Percentiles rank a stretch among this genome's conserved stretches.
Evolutionary conservation across 495 filamentous ascomycete species (phyloP).

Genomic region (Penicillium maclennaniae): DNA sequence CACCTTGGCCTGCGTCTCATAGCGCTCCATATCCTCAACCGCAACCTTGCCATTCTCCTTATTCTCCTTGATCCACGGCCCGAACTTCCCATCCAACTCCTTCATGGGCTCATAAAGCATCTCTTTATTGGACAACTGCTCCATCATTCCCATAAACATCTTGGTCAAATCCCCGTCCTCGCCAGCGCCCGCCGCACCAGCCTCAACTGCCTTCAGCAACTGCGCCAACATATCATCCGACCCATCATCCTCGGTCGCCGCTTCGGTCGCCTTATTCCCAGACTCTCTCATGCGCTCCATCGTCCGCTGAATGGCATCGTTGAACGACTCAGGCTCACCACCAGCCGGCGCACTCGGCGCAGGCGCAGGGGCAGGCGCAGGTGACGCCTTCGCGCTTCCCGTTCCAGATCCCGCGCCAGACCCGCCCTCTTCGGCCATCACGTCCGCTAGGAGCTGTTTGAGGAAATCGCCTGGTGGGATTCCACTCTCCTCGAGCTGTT

Average conservation of each 20-base stretch:
- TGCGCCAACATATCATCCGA: slow-evolving; percentile 78
- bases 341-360: slow-evolving; percentile 9
- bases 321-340: slow-evolving; percentile 59
- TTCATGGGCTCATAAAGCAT: slow-evolving; percentile 99
- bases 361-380: slow-evolving; percentile 14
- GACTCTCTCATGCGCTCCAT: slow-evolving; percentile 93
- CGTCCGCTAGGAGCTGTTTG: slow-evolving; percentile 72
- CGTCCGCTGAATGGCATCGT: slow-evolving; percentile 82
- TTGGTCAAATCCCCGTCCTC: slow-evolving; percentile 85
- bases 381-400: slow-evolving; percentile 6
- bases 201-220: slow-evolving; percentile 74
- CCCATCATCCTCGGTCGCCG: slow-evolving; percentile 59
- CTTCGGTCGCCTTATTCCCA: slow-evolving; percentile 74
- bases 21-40: slow-evolving; percentile 70
- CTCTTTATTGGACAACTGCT: slow-evolving; percentile 96
- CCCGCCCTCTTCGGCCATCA: slow-evolving; percentile 70
- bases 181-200: slow-evolving; percentile 56
- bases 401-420: not conserved
- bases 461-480: slow-evolving; percentile 72
- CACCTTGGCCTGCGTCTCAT: slow-evolving; percentile 75
- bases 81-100: slow-evolving; percentile 88
- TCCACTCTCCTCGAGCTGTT: slow-evolving; percentile 73
- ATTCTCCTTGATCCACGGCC: slow-evolving; percentile 80
- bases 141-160: slow-evolving; percentile 96
- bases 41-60: slow-evolving; percentile 53